These are phyloP conservation scores for Pinus tabuliformis DNA, from an alignment of 75 land plant species.

Conservation along the genomic window DNA sequence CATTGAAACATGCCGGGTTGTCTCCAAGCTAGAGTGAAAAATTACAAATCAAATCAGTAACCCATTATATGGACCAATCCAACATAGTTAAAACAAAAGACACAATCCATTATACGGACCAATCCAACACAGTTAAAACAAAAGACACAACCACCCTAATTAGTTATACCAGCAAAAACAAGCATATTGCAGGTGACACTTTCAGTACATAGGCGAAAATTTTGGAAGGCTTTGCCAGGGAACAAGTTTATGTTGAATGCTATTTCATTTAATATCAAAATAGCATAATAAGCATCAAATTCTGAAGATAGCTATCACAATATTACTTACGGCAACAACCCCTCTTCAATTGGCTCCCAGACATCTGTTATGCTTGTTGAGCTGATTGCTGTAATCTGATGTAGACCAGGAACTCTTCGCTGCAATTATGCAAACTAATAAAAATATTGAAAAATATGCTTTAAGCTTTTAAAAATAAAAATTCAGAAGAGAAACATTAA, in stretches of 20 bases:
- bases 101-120: neutral
- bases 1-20: conserved; percentile 93
- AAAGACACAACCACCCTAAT: neutral
- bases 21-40: conserved; percentile 63
- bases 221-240: no score
- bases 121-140: neutral
- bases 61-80: neutral
- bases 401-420: conserved; percentile 73
- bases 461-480: no score
- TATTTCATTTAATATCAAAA: neutral
- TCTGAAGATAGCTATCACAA: neutral
- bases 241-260: neutral
- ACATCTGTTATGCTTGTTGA: conserved; percentile 90
- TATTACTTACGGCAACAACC: conserved; percentile 82
- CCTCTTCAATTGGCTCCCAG: conserved; percentile 98
- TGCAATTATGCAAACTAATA: conserved; percentile 17
- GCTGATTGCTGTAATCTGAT: conserved; percentile 83
- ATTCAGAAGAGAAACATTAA: no score
- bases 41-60: conserved; percentile 5
- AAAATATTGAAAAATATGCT: no score
- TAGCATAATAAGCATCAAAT: neutral
- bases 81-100: neutral
- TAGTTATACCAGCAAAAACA: no score
- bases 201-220: no score
- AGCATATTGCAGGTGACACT: no score